These are phyloP conservation scores for Colletotrichum noveboracense DNA, from an alignment of 2,329 filamentous ascomycete species.

Conservation along the genomic window DNA sequence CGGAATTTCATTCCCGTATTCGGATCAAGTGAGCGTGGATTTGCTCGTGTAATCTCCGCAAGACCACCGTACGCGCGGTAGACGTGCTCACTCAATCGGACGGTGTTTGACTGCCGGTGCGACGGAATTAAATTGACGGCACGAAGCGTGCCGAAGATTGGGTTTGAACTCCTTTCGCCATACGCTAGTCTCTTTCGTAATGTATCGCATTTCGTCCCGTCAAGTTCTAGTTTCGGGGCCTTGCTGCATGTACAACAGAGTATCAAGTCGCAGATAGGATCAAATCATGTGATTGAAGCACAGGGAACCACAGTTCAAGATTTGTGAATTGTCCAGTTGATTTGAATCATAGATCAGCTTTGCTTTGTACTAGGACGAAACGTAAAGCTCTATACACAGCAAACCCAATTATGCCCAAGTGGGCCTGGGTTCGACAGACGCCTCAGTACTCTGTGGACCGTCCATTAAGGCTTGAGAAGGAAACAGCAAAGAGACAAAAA, in stretches of 20 bases:
- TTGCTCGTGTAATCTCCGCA: not conserved
- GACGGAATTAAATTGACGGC: not conserved
- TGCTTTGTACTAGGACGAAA: conserved; percentile 8
- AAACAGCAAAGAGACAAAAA: not conserved
- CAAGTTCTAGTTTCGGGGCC: not conserved
- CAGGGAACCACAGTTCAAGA: not conserved
- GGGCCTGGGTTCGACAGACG: not conserved
- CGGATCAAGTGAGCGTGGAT: not conserved
- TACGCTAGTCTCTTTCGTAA: not conserved
- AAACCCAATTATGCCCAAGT: not conserved
- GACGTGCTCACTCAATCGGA: not conserved
- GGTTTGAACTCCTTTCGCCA: not conserved
- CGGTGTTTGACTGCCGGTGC: not conserved
- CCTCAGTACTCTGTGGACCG: not conserved
- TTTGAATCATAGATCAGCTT: not conserved
- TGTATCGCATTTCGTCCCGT: not conserved
- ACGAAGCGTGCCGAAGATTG: not conserved
- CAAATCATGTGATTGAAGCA: not conserved
- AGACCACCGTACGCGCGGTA: not conserved
- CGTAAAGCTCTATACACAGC: conserved; percentile 12
- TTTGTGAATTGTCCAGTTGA: not conserved
- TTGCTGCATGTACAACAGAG: too few species aligned
- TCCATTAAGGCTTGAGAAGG: conserved; percentile 9
- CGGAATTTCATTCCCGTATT: not conserved
- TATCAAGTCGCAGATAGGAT: not conserved